Conservation (phyloP, 228 moss, liverwort and hornwort species). For the Sphagnum fallax region DNA sequence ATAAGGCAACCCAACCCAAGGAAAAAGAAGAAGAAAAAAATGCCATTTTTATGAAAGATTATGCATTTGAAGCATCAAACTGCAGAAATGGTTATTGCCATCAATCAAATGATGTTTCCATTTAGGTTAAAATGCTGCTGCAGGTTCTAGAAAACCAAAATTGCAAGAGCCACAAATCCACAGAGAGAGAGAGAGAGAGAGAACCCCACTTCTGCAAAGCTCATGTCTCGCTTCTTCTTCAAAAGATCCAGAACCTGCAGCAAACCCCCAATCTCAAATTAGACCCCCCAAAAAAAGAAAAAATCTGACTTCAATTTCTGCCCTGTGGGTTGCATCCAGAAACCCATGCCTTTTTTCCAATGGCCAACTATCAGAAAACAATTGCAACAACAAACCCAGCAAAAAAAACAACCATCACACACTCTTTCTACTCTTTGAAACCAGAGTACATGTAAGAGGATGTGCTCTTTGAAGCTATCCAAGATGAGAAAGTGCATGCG, state of each 20-base stretch:
- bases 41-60: not conserved
- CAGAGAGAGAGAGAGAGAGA: not conserved
- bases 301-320: not conserved
- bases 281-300: not conserved
- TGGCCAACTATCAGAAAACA: not conserved
- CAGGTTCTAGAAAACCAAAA: not conserved
- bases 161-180: not conserved
- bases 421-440: not conserved
- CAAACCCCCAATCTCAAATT: too few relatives aligned
- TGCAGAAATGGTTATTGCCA: not conserved
- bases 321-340: not conserved
- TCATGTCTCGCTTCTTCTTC: conserved; percentile 90
- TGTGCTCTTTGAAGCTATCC: not conserved
- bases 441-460: not conserved
- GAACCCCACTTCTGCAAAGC: conserved; percentile 64
- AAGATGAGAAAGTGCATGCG: not conserved
- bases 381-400: not conserved
- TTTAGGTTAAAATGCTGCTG: conserved; percentile 1
- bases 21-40: not conserved
- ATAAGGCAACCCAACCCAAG: not conserved
- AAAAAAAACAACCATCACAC: not conserved
- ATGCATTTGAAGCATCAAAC: not conserved
- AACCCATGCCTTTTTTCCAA: not conserved
- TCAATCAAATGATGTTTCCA: not conserved
- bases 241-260: conserved; percentile 81